Conservation (phyloP, 1,284 basidiomycete species). For the Cryptococcus jaspeensis region DNA sequence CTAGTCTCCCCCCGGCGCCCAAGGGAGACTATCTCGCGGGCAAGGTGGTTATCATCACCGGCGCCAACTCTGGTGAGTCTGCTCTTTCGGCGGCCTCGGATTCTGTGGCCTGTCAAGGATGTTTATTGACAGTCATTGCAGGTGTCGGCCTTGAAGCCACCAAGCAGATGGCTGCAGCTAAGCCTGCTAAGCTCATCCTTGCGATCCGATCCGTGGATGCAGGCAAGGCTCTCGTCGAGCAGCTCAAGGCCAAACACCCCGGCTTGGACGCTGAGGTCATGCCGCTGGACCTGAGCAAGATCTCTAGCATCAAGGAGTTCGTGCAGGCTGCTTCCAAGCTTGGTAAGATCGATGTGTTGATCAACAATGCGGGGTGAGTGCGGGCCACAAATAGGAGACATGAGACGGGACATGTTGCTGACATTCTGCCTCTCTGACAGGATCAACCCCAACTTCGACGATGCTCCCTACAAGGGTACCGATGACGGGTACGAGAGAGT, state of each 20-base stretch:
- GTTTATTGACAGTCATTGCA: not conserved
- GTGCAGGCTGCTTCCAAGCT: slow-evolving; percentile 1
- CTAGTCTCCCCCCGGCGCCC: too few relatives aligned
- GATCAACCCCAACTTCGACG: too few relatives aligned
- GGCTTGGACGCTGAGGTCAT: slow-evolving; percentile 15
- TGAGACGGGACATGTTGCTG: too few relatives aligned
- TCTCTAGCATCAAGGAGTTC: slow-evolving; percentile 15
- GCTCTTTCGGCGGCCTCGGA: not conserved
- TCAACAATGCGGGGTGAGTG: slow-evolving; percentile 22
- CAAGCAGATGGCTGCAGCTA: slow-evolving; percentile 7
- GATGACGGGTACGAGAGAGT: too few relatives aligned
- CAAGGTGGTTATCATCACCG: too few relatives aligned
- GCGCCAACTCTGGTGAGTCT: too few relatives aligned
- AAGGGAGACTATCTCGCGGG: too few relatives aligned
- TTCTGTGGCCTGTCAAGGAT: not conserved
- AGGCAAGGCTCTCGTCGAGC: slow-evolving; percentile 7
- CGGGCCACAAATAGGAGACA: not conserved
- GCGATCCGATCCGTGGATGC: slow-evolving; percentile 15
- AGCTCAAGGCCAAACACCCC: slow-evolving; percentile 8
- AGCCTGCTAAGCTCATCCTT: slow-evolving; percentile 20
- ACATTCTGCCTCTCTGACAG: too few relatives aligned
- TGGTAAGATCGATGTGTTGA: slow-evolving; percentile 13
- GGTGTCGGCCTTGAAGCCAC: slow-evolving; percentile 28
- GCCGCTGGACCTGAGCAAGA: slow-evolving; percentile 13
- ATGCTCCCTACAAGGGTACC: too few relatives aligned